These are phyloP conservation scores for Chrysoporthe deuterocubensis DNA, from an alignment of 2,329 filamentous ascomycete genomes.

Conservation along the genomic window DNA sequence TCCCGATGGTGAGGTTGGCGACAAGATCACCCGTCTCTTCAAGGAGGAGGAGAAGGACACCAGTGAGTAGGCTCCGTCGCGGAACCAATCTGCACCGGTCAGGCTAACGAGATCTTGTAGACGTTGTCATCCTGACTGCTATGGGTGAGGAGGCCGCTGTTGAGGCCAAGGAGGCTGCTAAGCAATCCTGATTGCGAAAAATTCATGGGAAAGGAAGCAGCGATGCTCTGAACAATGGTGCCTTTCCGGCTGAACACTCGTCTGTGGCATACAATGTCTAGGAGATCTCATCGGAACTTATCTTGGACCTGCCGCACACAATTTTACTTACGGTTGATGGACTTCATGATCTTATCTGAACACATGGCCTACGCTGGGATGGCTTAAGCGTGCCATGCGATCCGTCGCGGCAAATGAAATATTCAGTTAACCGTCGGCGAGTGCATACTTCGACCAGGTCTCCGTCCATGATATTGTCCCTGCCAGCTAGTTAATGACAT, in stretches of 20 bases:
- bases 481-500: background rate
- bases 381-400: slow-evolving; percentile 24
- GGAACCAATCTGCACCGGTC: background rate
- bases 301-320: slow-evolving; percentile 25
- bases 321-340: slow-evolving; percentile 28
- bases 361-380: slow-evolving; percentile 13
- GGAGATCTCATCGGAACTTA: slow-evolving; percentile 26
- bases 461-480: background rate
- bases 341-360: slow-evolving; percentile 30
- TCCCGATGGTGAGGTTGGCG: slow-evolving; percentile 86
- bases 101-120: slow-evolving; percentile 50
- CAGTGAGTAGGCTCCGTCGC: slow-evolving; percentile 65
- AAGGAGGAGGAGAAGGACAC: slow-evolving; percentile 84
- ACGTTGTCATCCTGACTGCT: slow-evolving; percentile 88
- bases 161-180: slow-evolving; percentile 91
- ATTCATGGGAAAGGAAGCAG: slow-evolving; percentile 17
- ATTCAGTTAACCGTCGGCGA: slow-evolving; percentile 9
- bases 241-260: slow-evolving; percentile 21
- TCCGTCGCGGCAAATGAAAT: slow-evolving; percentile 25
- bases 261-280: slow-evolving; percentile 27
- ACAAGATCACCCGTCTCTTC: slow-evolving; percentile 85
- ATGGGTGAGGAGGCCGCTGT: slow-evolving; percentile 95
- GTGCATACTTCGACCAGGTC: background rate
- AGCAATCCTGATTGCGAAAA: slow-evolving; percentile 36
- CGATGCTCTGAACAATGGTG: slow-evolving; percentile 27